Base-by-base conservation (phyloP, 176 grass and related monocot species). In the Oryza coarctata region DNA sequence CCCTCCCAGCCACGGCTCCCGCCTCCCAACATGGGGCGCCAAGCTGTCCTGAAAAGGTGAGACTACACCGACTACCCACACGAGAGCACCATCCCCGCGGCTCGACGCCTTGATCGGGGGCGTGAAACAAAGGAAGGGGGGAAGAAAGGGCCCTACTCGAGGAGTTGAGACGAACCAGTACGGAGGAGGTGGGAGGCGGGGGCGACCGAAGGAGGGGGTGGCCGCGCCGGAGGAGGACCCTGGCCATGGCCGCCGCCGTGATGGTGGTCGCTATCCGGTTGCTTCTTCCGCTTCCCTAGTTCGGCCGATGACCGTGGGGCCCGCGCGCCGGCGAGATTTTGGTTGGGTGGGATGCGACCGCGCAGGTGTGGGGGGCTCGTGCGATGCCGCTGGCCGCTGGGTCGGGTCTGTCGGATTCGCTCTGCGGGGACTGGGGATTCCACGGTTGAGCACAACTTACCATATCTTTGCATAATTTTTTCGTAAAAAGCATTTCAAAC, bases 161-260 rank as follows among this genome's bases (percentile, higher is more conserved):
- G 13, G 13, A 40, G 39, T 10, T 40, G 35, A 35, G 33, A 71
- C 68, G 10, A 82, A 82, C 79, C 79, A 30, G 79, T 2, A 27
- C 50, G 6, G 34, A 29, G 17, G 79, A 28, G 1, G 17, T 41
- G 49, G 52, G 33, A 38, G 15, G 68, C 0, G 14, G 75, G 23
- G 58, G 34, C 2, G 47, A 17, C 47, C 47, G 47, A 15, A 81
- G 50, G 66, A 70, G 15, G 33, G 79, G 50, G 14, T 43, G 67
- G 50, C 25, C 34, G 10, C 50, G 49, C 67, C 67, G 47, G 68
- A 62, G 68, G 35, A 82, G 50, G 35, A n/a, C 34, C 68, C 67
- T 71, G 67, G 79, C 79, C 68, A 81, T 81, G 25, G 49, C 69
- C 23, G 23, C 64, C 33, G 64, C 12, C 1, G 3, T 43, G 40